Evolutionary conservation across 768 basidiomycete species (phyloP).

Genomic region (Termitomyces heimii): DNA sequence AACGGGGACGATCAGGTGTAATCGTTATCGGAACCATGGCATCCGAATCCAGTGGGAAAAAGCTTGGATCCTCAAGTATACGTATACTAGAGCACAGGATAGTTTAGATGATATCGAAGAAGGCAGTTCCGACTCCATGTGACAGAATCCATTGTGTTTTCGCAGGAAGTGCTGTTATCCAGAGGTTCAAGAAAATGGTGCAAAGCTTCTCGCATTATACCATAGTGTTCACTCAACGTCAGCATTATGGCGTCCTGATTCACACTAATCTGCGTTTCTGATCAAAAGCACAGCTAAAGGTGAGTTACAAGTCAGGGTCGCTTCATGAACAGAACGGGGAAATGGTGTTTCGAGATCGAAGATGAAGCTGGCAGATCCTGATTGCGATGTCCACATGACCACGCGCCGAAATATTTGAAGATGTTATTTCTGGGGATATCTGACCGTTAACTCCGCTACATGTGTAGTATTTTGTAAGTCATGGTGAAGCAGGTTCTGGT

Average conservation of each 20-base stretch:
- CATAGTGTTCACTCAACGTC: background rate
- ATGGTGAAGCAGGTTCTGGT: background rate
- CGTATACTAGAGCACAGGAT: background rate
- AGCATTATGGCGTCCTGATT: background rate
- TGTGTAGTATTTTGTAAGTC: background rate
- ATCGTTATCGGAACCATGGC: background rate
- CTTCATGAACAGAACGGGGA: background rate
- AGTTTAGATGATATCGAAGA: background rate
- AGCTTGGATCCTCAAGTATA: background rate
- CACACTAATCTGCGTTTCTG: background rate
- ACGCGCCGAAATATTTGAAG: background rate
- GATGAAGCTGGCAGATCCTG: conserved; percentile 2
- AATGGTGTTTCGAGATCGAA: background rate
- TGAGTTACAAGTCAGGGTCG: background rate
- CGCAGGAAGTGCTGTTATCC: background rate
- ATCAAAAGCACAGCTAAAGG: conserved; percentile 1
- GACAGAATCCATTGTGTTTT: background rate
- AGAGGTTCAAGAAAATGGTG: background rate
- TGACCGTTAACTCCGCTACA: conserved; percentile 8
- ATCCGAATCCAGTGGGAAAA: background rate
- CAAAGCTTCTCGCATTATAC: background rate
- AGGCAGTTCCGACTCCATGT: background rate
- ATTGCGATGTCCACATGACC: background rate
- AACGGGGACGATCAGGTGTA: background rate
- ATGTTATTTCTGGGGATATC: background rate